Evolutionary conservation across 2,329 filamentous ascomycete genomes (phyloP), one percentile per base, ranked within the genome.

Genomic region (Aspergillus novoparasiticus): DNA sequence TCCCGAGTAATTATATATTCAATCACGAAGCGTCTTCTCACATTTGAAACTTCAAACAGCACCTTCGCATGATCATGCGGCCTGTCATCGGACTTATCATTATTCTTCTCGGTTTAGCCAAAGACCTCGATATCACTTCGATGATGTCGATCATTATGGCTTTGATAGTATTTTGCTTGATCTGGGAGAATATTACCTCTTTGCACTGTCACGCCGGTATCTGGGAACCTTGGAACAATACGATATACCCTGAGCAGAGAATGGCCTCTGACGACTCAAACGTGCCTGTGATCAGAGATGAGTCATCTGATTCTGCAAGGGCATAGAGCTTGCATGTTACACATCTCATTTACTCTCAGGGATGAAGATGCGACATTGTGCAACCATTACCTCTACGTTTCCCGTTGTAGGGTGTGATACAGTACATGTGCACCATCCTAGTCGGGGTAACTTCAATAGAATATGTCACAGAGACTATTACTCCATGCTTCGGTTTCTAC

Each of bases 91-190:
- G 72, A 1, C 75, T 82, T 67, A 60, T 71, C 72, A 59, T 73
- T 69, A 67, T 80, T 14, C 59, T 79, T 2, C 63, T 82, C 5
- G 80, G 80, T 0, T 67, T 76, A 4, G 70, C 72, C 6, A 65
- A 71, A 10, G 51, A 66, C 14, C 61, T 78, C 58, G 72, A 66
- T 48, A 65, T 75, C 21, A 79, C 81, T 0, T 64, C 74, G 30
- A 76, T 82, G 36, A 74, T 83, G 68, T 78, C 75, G 4, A 73
- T 81, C 9, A 72, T 82, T 46, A 82, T 81, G 80, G 73, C 75
- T 1, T 69, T 83, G 19, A 76, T 83, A 59, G 78, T 77, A 0
- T 76, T 81, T 60, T 71, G 80, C 5, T 66, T 80, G 4, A 65
- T 83, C 11, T 83, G 80, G 81, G 82, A 83, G 69, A 83, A 79